Evolutionary conservation across 768 basidiomycete species (phyloP), one percentile per base, ranked within the genome.

Genomic region (Glaciozyma antarctica): DNA sequence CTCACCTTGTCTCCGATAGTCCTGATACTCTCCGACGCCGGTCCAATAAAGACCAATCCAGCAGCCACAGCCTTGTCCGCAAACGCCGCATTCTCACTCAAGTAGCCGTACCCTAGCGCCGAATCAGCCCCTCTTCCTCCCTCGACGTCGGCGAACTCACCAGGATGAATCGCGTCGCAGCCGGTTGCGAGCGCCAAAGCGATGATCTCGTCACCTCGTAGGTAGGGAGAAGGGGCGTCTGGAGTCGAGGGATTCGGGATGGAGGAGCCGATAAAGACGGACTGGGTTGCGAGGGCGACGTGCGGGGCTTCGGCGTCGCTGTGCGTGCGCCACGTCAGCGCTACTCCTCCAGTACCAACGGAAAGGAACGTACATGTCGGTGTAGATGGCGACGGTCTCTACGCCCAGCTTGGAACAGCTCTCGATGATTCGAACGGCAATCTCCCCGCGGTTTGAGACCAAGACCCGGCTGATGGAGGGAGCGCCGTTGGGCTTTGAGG

Each of bases 381-480:
- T 81, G 74, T 86, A 86, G 53, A 87, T 77, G 3, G 84, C 79
- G 24, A 86, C 72, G 0, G 83, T 84, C 12, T 70, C 74, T 28
- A 87, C 72, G 5, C 80, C 81, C 4, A 85, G 78, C 34, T 75
- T 74, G 61, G 79, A 79, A 7, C 83, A 84, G 0, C 84, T 83
- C 62, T 79, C 80, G 34, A 86, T 77, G 66, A 86, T 81, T n/a
- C 85, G 82, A n/a, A 83, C 78, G 17, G 85, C 85, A 58, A 87
- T 86, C 73, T 87, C 86, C 48, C 85, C 86, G 41, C 85, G 82
- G 74, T 87, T 86, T n/a, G 84, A 84, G 65, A 87, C 77, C 64
- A 86, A 80, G n/a, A 58, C 30, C 3, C 53, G 53, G 17, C 53
- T 55, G 17, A 55, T 19, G 53, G 28, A 19, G 28, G 26, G 26